Conservation (phyloP, 176 grass and related monocot genomes). For the Bolboschoenus planiculmis region DNA sequence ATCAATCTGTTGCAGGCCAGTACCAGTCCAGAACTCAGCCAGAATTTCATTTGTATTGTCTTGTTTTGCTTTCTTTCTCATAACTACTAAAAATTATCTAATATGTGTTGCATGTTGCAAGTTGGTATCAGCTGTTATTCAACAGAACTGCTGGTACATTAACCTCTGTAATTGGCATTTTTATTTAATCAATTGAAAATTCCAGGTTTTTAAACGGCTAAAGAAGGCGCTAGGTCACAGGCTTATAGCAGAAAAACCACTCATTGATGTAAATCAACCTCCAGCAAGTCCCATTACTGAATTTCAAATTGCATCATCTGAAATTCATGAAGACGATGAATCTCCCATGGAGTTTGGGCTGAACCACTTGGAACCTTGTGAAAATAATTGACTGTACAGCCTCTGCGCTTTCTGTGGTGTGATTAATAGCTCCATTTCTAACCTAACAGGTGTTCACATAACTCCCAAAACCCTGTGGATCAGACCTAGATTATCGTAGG, state of each 20-base stretch:
- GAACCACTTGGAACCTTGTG: neutral
- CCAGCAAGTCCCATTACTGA: neutral
- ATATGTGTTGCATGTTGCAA: neutral
- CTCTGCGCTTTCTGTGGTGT: neutral
- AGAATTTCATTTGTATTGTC: neutral
- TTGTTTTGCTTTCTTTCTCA: neutral
- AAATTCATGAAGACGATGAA: constrained; percentile 2
- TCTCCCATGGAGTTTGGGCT: neutral
- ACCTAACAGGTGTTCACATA: neutral
- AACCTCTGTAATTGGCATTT: neutral
- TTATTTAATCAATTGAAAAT: neutral
- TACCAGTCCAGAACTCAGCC: neutral
- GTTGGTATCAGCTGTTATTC: neutral
- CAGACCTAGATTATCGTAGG: neutral
- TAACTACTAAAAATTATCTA: neutral
- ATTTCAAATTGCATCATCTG: neutral
- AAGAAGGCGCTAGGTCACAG: constrained; percentile 44
- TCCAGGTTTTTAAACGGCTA: constrained; percentile 71
- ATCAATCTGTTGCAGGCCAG: neutral
- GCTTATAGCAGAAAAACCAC: neutral
- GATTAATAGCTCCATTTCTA: constrained; percentile 11
- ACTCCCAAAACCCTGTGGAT: neutral
- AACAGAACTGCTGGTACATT: neutral
- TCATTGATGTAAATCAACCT: neutral
- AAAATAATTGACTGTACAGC: neutral